Percentiles rank a stretch among this genome's conserved stretches.
Conservation (phyloP, 805 yeast genomes). For the Lipomyces sp. region DNA sequence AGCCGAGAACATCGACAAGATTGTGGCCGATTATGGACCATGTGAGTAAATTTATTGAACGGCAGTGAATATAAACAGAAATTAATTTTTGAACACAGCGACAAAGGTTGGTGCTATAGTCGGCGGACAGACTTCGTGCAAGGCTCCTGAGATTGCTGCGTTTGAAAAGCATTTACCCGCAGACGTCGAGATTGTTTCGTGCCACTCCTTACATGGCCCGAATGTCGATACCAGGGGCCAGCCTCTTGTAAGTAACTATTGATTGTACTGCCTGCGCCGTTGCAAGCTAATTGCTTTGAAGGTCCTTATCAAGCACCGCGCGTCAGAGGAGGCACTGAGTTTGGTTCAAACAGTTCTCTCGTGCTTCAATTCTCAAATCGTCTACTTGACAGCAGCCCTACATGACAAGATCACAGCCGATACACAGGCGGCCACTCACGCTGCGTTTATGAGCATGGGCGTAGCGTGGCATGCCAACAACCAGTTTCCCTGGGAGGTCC, state of each 20-base stretch:
- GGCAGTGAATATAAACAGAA: no score
- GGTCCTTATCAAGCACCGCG: constrained; percentile 70
- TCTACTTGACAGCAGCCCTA: constrained; percentile 73
- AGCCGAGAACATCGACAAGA: constrained; percentile 74
- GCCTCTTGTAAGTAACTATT: constrained; percentile 55
- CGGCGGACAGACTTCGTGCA: constrained; percentile 98
- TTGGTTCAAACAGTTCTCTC: constrained; percentile 63
- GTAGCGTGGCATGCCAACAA: constrained; percentile 83
- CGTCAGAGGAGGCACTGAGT: constrained; percentile 50
- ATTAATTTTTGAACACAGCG: no score
- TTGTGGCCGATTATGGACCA: constrained; percentile 77
- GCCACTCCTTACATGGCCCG: constrained; percentile 96
- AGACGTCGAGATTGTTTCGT: constrained; percentile 78
- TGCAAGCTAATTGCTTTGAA: neutral
- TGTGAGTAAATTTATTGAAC: no score
- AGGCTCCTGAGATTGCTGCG: constrained; percentile 82
- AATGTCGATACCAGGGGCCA: constrained; percentile 84
- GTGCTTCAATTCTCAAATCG: constrained; percentile 75
- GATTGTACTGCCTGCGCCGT: neutral
- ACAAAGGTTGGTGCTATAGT: constrained; percentile 85
- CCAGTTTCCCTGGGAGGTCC: constrained; percentile 85
- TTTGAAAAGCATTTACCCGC: constrained; percentile 71
- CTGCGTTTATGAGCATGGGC: constrained; percentile 96
- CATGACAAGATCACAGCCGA: constrained; percentile 97
- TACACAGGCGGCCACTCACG: constrained; percentile 97